Evolutionary conservation across 495 filamentous ascomycete genomes (phyloP).

Genomic region (Xylaria palmicola): DNA sequence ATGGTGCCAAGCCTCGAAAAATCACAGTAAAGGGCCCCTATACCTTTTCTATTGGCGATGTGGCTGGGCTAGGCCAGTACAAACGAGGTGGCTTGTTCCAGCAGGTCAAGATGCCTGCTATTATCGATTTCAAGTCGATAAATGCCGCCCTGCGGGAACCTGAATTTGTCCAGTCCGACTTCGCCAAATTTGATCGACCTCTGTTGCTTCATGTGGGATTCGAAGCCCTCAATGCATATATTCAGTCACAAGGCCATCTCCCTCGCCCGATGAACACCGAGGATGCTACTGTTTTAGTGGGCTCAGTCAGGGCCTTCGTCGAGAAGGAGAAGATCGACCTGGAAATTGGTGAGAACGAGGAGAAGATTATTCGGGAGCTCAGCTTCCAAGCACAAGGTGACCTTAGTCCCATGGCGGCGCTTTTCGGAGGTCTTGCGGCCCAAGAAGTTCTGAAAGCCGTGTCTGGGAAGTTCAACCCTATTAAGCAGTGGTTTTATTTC

Average conservation of each 20-base stretch:
- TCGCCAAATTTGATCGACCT: constrained; percentile 94
- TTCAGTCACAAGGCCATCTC: constrained; percentile 65
- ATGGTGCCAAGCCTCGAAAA: constrained; percentile 78
- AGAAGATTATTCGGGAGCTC: constrained; percentile 89
- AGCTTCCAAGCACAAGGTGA: constrained; percentile 96
- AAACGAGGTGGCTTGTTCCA: constrained; percentile 82
- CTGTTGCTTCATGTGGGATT: constrained; percentile 89
- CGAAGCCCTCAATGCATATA: constrained; percentile 87
- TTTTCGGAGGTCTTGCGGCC: constrained; percentile 92
- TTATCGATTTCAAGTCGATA: constrained; percentile 83
- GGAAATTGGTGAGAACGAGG: constrained; percentile 89
- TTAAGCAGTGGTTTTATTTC: constrained; percentile 94
- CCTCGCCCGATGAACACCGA: constrained; percentile 79
- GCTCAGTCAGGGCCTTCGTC: constrained; percentile 68
- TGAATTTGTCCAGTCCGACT: constrained; percentile 88
- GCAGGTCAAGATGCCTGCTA: constrained; percentile 97
- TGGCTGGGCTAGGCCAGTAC: constrained; percentile 82
- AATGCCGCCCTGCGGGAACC: constrained; percentile 76
- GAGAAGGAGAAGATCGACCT: constrained; percentile 66
- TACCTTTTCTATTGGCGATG: constrained; percentile 95
- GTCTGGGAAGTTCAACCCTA: constrained; percentile 94
- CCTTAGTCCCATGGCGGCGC: constrained; percentile 85
- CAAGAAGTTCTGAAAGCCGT: constrained; percentile 97
- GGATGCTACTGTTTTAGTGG: constrained; percentile 76
- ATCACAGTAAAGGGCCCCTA: constrained; percentile 94